Conservation (phyloP, 169 alveolate species). For the Eimeria sp. region DNA sequence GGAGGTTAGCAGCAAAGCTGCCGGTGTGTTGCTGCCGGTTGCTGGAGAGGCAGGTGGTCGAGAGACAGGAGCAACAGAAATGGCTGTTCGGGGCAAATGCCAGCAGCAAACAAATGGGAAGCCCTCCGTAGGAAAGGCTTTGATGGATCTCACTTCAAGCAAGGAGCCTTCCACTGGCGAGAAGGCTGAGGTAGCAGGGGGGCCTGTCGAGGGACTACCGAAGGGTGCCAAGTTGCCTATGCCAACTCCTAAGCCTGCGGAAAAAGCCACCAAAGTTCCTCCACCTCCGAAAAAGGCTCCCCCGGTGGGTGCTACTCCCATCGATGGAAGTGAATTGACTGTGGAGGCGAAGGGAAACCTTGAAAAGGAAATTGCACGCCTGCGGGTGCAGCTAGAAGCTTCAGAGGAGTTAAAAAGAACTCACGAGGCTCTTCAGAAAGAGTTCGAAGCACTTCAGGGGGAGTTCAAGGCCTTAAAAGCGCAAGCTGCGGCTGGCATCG, state of each 20-base stretch:
- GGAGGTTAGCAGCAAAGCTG: background rate
- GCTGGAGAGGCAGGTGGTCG: background rate
- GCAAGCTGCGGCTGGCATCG: background rate
- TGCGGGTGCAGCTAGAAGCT: conserved; percentile 46
- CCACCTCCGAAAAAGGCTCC: conserved; percentile 42
- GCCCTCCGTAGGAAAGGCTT: background rate
- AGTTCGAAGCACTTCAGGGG: conserved; percentile 41
- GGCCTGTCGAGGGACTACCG: background rate
- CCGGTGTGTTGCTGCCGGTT: background rate
- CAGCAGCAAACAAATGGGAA: background rate
- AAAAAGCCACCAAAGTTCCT: conserved; percentile 43
- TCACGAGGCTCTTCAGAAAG: conserved; percentile 54
- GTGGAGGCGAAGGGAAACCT: conserved; percentile 19
- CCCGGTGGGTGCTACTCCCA: background rate
- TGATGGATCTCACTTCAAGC: background rate
- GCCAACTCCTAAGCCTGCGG: conserved; percentile 9
- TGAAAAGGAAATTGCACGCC: conserved; percentile 56
- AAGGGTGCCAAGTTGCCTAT: background rate
- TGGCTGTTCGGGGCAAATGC: background rate
- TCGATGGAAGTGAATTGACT: background rate
- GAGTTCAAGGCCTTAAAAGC: conserved; percentile 44
- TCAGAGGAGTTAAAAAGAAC: background rate
- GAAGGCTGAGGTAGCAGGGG: background rate
- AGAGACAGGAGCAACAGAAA: background rate
- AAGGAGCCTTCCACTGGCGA: background rate